These are phyloP conservation scores for Talaromyces sp. DNA, from an alignment of 2,329 filamentous ascomycete genomes.

Conservation along the genomic window DNA sequence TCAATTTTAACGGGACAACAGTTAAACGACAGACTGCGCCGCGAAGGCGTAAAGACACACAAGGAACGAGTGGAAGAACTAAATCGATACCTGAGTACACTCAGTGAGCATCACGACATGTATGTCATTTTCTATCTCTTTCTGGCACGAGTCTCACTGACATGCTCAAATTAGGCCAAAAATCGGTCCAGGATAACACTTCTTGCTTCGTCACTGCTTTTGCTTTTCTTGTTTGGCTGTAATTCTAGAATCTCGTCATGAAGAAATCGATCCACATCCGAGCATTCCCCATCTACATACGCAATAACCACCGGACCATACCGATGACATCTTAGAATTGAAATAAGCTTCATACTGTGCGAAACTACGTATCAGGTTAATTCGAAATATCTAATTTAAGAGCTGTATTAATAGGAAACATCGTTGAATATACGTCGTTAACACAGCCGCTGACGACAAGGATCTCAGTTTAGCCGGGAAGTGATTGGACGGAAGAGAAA, in stretches of 20 bases:
- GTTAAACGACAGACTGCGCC: slow-evolving; percentile 76
- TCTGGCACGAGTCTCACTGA: not conserved
- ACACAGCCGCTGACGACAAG: slow-evolving; percentile 11
- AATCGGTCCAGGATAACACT: slow-evolving; percentile 36
- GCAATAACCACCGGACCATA: not conserved
- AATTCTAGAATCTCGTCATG: not conserved
- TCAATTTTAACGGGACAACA: slow-evolving; percentile 38
- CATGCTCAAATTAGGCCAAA: slow-evolving; percentile 22
- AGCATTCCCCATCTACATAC: not conserved
- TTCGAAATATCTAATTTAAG: not conserved
- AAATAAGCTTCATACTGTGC: not conserved
- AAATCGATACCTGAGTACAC: slow-evolving; percentile 84
- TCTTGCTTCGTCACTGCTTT: not conserved
- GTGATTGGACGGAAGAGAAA: slow-evolving; percentile 10
- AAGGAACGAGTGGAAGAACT: slow-evolving; percentile 95
- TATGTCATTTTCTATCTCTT: slow-evolving; percentile 31
- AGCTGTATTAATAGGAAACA: not conserved
- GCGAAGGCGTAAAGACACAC: slow-evolving; percentile 90
- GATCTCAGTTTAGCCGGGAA: not conserved
- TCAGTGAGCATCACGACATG: slow-evolving; percentile 99
- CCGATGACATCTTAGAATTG: not conserved
- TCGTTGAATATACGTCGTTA: not conserved
- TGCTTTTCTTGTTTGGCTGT: not conserved
- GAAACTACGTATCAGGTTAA: not conserved
- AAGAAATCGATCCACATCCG: not conserved